Percentiles rank a stretch among this genome's conserved stretches.
Evolutionary conservation across 1,284 basidiomycete genomes (phyloP).

Genomic region (Ceratobasidium sp.): DNA sequence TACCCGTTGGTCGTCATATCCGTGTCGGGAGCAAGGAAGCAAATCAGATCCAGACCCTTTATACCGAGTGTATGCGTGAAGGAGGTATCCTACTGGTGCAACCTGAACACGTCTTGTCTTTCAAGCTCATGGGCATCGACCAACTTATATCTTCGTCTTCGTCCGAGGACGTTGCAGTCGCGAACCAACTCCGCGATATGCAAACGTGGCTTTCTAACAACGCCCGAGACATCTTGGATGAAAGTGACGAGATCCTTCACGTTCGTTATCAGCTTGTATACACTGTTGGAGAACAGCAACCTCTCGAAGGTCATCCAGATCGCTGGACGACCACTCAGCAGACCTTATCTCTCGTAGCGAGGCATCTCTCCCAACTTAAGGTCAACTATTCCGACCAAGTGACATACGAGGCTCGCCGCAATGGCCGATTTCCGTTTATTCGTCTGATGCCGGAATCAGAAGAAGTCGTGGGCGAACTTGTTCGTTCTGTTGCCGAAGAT

Average conservation of each 20-base stretch:
- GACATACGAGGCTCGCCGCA: conserved; percentile 47
- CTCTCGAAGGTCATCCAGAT: conserved; percentile 64
- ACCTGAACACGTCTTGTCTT: conserved; percentile 69
- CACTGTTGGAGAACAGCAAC: conserved; percentile 58
- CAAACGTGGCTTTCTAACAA: conserved; percentile 60
- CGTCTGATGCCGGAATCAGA: conserved; percentile 55
- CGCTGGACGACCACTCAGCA: conserved; percentile 66
- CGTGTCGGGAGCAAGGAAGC: conserved; percentile 50
- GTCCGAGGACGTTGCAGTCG: conserved; percentile 31
- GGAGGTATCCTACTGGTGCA: conserved; percentile 65
- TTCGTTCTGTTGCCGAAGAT: conserved; percentile 53
- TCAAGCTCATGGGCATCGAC: conserved; percentile 64
- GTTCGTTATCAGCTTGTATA: conserved; percentile 68
- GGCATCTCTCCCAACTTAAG: conserved; percentile 47
- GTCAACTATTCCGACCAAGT: conserved; percentile 49
- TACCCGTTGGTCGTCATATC: conserved; percentile 66
- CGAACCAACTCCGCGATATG: conserved; percentile 49
- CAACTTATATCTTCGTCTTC: conserved; percentile 49
- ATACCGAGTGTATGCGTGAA: conserved; percentile 59
- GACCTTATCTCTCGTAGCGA: conserved; percentile 56
- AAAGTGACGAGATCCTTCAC: conserved; percentile 69
- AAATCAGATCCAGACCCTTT: conserved; percentile 55
- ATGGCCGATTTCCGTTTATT: conserved; percentile 57
- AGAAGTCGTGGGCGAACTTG: conserved; percentile 53
- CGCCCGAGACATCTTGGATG: conserved; percentile 66